Percentiles rank a stretch among this genome's conserved stretches.
These are phyloP conservation scores for Barbarea vulgaris DNA, from an alignment of 345 rosid genomes.

Conservation along the genomic window DNA sequence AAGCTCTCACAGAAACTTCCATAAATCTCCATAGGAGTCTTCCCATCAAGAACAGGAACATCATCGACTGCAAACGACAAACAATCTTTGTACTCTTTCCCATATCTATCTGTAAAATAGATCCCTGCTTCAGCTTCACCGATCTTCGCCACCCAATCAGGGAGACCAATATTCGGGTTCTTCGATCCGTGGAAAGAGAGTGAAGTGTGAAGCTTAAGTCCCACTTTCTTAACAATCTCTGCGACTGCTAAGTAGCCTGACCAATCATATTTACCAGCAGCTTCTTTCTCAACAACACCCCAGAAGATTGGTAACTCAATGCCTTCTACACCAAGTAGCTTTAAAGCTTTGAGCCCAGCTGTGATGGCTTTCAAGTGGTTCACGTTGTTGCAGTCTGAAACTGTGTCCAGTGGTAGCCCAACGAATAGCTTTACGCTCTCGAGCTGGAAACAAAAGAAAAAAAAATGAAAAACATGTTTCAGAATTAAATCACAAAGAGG, in stretches of 20 bases:
- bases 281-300: constrained; percentile 93
- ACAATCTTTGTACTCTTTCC: constrained; percentile 59
- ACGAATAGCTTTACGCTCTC: constrained; percentile 66
- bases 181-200: constrained; percentile 68
- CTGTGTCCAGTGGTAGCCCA: constrained; percentile 82
- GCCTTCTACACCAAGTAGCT: constrained; percentile 83
- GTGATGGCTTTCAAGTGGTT: constrained; percentile 77
- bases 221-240: constrained; percentile 73
- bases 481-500: background rate
- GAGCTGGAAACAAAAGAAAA: constrained; percentile 46
- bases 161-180: constrained; percentile 58
- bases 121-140: constrained; percentile 58
- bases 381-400: constrained; percentile 59
- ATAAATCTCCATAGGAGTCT: constrained; percentile 76
- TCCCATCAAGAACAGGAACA: constrained; percentile 72
- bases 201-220: constrained; percentile 79
- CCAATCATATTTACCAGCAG: constrained; percentile 78
- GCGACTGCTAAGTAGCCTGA: constrained; percentile 77
- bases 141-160: constrained; percentile 66
- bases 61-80: constrained; percentile 80
- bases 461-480: background rate
- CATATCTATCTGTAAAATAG: constrained; percentile 62
- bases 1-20: constrained; percentile 76
- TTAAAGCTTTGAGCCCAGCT: constrained; percentile 83
- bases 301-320: constrained; percentile 93